A percentile compares a stretch with the other conserved stretches of the same genome.
These are phyloP conservation scores for Diaporthe sp. DNA, from an alignment of 2,329 filamentous ascomycete species.

Conservation along the genomic window DNA sequence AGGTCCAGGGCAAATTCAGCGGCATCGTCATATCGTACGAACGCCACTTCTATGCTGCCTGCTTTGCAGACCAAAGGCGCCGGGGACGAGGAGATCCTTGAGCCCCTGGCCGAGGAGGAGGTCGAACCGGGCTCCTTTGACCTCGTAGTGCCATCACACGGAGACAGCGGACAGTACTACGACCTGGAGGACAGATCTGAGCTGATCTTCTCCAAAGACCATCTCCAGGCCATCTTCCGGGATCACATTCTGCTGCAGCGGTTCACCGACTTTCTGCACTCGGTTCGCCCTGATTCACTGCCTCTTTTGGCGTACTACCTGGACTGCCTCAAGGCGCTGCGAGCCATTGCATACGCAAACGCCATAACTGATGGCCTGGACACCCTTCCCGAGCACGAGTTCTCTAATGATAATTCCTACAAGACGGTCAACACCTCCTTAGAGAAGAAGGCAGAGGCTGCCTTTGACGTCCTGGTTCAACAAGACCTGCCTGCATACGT, in stretches of 20 bases:
- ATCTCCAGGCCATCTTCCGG: slow-evolving; percentile 75
- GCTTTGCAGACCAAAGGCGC: slow-evolving; percentile 63
- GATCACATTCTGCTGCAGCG: slow-evolving; percentile 73
- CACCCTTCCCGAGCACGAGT: slow-evolving; percentile 68
- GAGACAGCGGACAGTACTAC: slow-evolving; percentile 53
- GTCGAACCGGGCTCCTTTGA: slow-evolving; percentile 67
- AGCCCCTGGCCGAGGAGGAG: slow-evolving; percentile 54
- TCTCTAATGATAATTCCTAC: slow-evolving; percentile 64
- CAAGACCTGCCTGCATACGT: slow-evolving; percentile 82
- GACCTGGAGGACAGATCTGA: slow-evolving; percentile 76
- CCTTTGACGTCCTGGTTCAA: slow-evolving; percentile 74
- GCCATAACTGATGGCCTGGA: slow-evolving; percentile 74
- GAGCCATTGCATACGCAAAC: slow-evolving; percentile 80
- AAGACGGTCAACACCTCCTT: slow-evolving; percentile 70
- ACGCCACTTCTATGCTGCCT: slow-evolving; percentile 39
- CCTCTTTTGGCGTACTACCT: slow-evolving; percentile 81
- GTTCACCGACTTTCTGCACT: slow-evolving; percentile 77
- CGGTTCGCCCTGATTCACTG: slow-evolving; percentile 73
- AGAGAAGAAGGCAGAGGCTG: slow-evolving; percentile 72
- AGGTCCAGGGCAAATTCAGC: slow-evolving; percentile 37
- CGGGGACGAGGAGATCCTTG: slow-evolving; percentile 53
- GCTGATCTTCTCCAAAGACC: slow-evolving; percentile 75
- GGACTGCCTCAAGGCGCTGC: slow-evolving; percentile 77
- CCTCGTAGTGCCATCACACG: slow-evolving; percentile 52
- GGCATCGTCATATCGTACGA: slow-evolving; percentile 41